A percentile compares a stretch with the other conserved stretches of the same genome.
Evolutionary conservation across 1,284 basidiomycete genomes (phyloP).

Genomic region (Apiotrichum montevideense): DNA sequence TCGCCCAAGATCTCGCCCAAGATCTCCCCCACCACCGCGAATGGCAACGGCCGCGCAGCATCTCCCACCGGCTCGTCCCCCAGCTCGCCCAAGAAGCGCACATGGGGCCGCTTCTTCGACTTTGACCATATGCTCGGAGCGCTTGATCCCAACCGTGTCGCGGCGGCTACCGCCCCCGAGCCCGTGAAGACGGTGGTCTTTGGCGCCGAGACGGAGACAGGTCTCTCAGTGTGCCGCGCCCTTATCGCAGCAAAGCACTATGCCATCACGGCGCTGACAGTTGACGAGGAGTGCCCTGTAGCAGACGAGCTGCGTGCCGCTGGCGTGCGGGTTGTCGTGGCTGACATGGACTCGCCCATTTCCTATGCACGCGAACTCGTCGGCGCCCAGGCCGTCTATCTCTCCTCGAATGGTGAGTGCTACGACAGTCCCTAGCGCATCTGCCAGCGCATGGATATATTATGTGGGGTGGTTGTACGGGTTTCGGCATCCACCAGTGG

Average conservation of each 20-base stretch:
- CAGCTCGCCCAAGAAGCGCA: not conserved
- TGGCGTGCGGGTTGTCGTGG: constrained; percentile 20
- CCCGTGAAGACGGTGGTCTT: constrained; percentile 22
- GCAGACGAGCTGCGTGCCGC: constrained; percentile 5
- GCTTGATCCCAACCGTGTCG: constrained; percentile 18
- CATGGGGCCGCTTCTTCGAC: constrained; percentile 8
- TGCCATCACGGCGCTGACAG: constrained; percentile 9
- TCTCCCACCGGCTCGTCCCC: not conserved
- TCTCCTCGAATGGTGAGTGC: constrained; percentile 16
- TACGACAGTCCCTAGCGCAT: not conserved
- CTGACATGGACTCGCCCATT: constrained; percentile 23
- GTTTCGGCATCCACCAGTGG: no score
- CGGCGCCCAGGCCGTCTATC: constrained; percentile 21
- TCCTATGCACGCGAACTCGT: constrained; percentile 18
- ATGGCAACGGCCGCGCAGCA: not conserved
- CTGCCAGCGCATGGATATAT: not conserved
- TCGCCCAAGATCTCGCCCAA: not conserved
- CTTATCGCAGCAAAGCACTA: constrained; percentile 7
- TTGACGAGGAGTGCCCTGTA: constrained; percentile 5
- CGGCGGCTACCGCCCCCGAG: constrained; percentile 10
- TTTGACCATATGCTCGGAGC: constrained; percentile 23
- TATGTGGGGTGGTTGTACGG: no score
- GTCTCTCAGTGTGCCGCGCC: constrained; percentile 11
- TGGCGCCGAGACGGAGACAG: constrained; percentile 24
- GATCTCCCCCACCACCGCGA: not conserved